Percentiles rank a stretch among this genome's conserved stretches.
These are phyloP conservation scores for Syzygium grande DNA, from an alignment of 345 rosid genomes.

Conservation along the genomic window DNA sequence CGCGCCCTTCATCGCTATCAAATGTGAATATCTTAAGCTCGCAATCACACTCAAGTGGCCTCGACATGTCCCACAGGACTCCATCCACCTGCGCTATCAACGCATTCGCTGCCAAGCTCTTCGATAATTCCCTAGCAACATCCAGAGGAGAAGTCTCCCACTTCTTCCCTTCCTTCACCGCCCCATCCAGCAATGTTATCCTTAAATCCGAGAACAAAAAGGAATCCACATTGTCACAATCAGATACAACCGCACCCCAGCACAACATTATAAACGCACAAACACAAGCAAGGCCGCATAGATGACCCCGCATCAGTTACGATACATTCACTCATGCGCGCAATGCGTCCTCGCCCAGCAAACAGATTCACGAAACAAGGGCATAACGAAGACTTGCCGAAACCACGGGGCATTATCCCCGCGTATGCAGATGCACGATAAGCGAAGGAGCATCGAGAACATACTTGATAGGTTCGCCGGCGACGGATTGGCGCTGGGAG, in stretches of 20 bases:
- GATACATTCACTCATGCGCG: background rate
- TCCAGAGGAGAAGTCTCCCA: slow-evolving; percentile 80
- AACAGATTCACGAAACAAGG: background rate
- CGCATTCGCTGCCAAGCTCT: slow-evolving; percentile 59
- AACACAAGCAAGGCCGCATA: background rate
- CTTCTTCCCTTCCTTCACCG: slow-evolving; percentile 79
- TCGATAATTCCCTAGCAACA: slow-evolving; percentile 56
- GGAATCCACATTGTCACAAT: background rate
- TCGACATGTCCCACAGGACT: slow-evolving; percentile 82
- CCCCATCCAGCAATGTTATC: slow-evolving; percentile 64
- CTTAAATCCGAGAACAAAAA: slow-evolving; percentile 10
- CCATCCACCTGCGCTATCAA: slow-evolving; percentile 74
- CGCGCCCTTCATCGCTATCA: slow-evolving; percentile 76
- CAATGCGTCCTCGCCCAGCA: background rate
- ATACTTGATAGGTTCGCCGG: slow-evolving; percentile 75
- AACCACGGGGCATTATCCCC: background rate
- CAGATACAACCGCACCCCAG: background rate
- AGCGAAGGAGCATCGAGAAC: background rate
- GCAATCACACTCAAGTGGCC: slow-evolving; percentile 78
- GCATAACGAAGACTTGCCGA: background rate
- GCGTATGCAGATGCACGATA: background rate
- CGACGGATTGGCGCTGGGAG: slow-evolving; percentile 39
- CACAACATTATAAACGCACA: background rate
- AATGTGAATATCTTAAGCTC: slow-evolving; percentile 66
- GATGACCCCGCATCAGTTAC: background rate